Conservation (phyloP, 371 early-diverging fungal species). For the Actinomortierella ambigua region DNA sequence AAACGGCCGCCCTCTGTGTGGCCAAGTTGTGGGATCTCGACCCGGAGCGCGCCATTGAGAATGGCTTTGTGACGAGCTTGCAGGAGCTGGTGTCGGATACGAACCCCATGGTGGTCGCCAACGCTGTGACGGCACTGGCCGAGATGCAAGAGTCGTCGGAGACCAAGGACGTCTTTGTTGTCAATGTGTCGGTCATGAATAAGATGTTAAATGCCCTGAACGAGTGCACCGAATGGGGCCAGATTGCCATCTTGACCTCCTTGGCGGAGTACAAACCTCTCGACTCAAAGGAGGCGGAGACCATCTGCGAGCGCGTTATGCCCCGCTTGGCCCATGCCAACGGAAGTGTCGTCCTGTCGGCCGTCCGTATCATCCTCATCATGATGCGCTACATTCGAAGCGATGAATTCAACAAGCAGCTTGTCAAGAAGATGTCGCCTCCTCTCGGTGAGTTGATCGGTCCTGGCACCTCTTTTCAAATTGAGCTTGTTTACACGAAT, state of each 20-base stretch:
- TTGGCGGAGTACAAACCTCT: slow-evolving; percentile 86
- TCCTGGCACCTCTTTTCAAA: not conserved
- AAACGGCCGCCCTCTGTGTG: slow-evolving; percentile 65
- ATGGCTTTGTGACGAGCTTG: slow-evolving; percentile 84
- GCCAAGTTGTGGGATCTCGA: slow-evolving; percentile 88
- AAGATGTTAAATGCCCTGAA: slow-evolving; percentile 94
- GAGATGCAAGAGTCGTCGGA: slow-evolving; percentile 92
- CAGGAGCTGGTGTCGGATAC: slow-evolving; percentile 90
- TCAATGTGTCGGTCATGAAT: slow-evolving; percentile 80
- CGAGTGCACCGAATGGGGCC: slow-evolving; percentile 98
- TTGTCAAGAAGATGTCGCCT: slow-evolving; percentile 86
- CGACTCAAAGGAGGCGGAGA: slow-evolving; percentile 87
- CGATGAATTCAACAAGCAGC: slow-evolving; percentile 69
- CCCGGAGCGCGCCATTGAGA: slow-evolving; percentile 74
- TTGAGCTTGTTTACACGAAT: not conserved
- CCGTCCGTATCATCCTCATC: slow-evolving; percentile 89
- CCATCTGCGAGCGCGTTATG: slow-evolving; percentile 89
- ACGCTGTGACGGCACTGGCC: slow-evolving; percentile 92
- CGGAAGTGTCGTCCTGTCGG: slow-evolving; percentile 91
- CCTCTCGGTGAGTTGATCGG: slow-evolving; percentile 69
- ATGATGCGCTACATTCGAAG: slow-evolving; percentile 87
- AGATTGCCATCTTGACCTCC: slow-evolving; percentile 87
- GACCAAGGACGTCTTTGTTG: slow-evolving; percentile 75
- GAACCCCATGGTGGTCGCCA: slow-evolving; percentile 96
- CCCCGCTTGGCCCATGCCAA: slow-evolving; percentile 97